Percentiles rank a stretch among this genome's conserved stretches.
These are phyloP conservation scores for Sporobolomyces pararoseus DNA, from an alignment of 768 basidiomycete genomes.

Conservation along the genomic window DNA sequence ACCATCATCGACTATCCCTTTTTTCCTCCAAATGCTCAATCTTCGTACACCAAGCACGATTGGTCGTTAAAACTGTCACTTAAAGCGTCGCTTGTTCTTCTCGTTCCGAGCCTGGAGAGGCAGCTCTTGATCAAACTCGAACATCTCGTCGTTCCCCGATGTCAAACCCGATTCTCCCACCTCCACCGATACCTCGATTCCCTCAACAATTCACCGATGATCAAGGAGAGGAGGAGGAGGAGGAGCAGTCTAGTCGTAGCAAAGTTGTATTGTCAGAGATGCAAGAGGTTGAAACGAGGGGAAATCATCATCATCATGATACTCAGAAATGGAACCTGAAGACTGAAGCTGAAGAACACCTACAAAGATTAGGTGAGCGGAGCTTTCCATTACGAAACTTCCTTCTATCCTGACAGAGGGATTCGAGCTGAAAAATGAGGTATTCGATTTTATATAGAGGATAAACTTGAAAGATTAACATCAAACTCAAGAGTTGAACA, in stretches of 20 bases:
- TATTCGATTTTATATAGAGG: no score
- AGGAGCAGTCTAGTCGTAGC: no score
- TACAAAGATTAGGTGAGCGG: conserved; percentile 14
- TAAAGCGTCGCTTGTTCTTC: no score
- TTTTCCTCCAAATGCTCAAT: neutral
- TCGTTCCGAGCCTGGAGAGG: no score
- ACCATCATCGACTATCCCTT: neutral
- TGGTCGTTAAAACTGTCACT: no score
- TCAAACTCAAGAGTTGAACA: neutral
- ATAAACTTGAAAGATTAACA: neutral
- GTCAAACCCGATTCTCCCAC: neutral
- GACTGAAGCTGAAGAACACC: conserved; percentile 23
- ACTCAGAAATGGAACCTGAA: conserved; percentile 24
- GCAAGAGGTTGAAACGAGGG: neutral
- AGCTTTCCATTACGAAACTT: no score
- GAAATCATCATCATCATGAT: no score
- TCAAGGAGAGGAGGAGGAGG: neutral
- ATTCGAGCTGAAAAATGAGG: no score
- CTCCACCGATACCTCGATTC: conserved; percentile 19
- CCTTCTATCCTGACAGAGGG: no score
- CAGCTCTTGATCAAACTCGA: neutral
- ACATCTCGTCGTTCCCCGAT: neutral
- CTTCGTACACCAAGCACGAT: no score
- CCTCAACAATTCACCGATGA: neutral
- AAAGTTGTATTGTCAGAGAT: neutral